These are phyloP conservation scores for Cyathus striatus DNA, from an alignment of 768 basidiomycete species.

Conservation along the genomic window DNA sequence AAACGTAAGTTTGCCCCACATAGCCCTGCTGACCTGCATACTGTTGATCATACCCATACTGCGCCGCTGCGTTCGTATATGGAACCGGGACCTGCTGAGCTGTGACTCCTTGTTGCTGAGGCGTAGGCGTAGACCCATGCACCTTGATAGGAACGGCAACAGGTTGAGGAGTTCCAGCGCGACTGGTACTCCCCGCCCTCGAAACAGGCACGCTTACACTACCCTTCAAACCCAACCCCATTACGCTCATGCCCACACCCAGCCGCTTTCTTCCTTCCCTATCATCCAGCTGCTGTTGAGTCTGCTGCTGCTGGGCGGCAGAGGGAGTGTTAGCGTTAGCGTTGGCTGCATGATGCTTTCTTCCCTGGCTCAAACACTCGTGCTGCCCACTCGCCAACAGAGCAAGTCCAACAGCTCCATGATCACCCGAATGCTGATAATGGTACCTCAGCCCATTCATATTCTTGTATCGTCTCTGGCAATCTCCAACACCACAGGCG, in stretches of 20 bases:
- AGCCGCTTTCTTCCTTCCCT: conserved; percentile 8
- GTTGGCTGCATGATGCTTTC: conserved; percentile 5
- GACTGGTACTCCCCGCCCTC: conserved; percentile 25
- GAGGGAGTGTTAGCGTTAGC: neutral
- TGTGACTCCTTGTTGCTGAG: conserved; percentile 1
- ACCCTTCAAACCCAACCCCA: conserved; percentile 15
- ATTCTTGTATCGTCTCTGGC: conserved; percentile 90
- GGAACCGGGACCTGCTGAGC: conserved; percentile 8
- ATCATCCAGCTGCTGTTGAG: conserved; percentile 8
- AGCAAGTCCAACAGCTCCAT: conserved; percentile 84
- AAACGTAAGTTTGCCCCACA: no score
- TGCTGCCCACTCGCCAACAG: conserved; percentile 75
- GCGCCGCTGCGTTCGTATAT: conserved; percentile 1
- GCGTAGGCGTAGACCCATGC: neutral
- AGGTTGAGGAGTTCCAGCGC: conserved; percentile 30
- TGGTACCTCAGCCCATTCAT: conserved; percentile 98
- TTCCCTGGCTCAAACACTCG: conserved; percentile 28
- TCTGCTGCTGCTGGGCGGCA: conserved; percentile 6
- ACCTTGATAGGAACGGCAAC: conserved; percentile 6
- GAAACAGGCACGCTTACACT: conserved; percentile 31
- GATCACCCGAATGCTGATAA: conserved; percentile 94
- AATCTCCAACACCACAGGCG: conserved; percentile 85
- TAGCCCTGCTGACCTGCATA: no score
- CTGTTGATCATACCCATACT: no score
- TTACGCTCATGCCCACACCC: conserved; percentile 7